A percentile compares a stretch with the other conserved stretches of the same genome.
phyloP scores from a whole-genome alignment of 2,329 filamentous ascomycete genomes.

The Monosporascus ibericus region DNA sequence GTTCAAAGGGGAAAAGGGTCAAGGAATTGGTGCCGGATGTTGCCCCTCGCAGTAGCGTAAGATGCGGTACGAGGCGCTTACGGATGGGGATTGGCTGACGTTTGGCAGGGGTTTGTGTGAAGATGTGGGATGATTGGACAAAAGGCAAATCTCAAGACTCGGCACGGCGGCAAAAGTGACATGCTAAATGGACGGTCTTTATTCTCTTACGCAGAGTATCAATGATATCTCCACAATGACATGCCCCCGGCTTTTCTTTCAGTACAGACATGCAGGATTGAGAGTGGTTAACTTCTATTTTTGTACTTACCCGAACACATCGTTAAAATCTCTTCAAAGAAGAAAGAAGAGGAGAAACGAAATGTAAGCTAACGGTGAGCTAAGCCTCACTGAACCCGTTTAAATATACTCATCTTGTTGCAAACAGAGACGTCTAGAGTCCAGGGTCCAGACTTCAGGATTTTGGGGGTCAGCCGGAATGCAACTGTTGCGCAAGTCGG shows the following conservation, averaged over 20 bases:
- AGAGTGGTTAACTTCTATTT: not conserved
- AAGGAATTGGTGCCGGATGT: constrained; percentile 21
- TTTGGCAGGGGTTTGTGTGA: constrained; percentile 17
- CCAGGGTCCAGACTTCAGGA: not conserved
- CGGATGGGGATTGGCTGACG: constrained; percentile 30
- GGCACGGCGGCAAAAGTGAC: constrained; percentile 26
- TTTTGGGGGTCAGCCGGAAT: not conserved
- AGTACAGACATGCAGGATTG: no score
- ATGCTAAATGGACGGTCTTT: not conserved
- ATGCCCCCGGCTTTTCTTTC: no score
- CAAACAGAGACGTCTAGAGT: not conserved
- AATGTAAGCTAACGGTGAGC: not conserved
- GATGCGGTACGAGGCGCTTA: constrained; percentile 22
- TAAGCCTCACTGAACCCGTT: not conserved
- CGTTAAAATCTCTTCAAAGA: no score
- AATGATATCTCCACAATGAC: not conserved
- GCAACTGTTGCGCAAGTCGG: not conserved
- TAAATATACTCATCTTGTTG: not conserved
- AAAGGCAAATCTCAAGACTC: constrained; percentile 19
- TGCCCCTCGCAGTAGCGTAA: constrained; percentile 30
- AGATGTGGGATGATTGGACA: constrained; percentile 22
- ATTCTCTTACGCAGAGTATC: not conserved
- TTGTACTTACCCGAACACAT: no score
- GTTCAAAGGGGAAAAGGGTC: constrained; percentile 19
- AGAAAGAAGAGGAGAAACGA: no score